Percentiles rank a stretch among this genome's conserved stretches.
Evolutionary conservation across 2,329 filamentous ascomycete species (phyloP).

Genomic region (Monosporascus sp.): DNA sequence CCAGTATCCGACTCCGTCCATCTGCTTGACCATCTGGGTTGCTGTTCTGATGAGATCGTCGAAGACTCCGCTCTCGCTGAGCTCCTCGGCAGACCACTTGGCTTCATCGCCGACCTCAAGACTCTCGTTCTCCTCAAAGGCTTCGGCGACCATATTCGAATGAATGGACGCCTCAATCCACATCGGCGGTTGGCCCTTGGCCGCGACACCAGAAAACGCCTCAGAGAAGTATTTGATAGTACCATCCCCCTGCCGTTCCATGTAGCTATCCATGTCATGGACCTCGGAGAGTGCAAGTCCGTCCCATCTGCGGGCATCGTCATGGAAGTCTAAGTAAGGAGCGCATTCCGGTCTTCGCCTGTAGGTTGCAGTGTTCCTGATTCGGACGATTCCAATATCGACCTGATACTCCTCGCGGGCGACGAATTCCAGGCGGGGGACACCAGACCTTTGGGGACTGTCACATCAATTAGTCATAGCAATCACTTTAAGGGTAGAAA

Average conservation of each 20-base stretch:
- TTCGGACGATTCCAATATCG: conserved; percentile 14
- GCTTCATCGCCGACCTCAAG: conserved; percentile 21
- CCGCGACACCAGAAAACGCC: background rate
- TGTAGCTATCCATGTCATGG: conserved; percentile 16
- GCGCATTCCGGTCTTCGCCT: background rate
- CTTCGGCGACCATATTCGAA: conserved; percentile 13
- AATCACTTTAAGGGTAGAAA: conserved; percentile 3
- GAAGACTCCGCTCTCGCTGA: conserved; percentile 15
- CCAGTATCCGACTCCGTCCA: conserved; percentile 25
- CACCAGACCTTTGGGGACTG: conserved; percentile 11
- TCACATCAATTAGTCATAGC: background rate
- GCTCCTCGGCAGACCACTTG: conserved; percentile 16
- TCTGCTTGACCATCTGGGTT: conserved; percentile 17
- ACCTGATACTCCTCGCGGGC: conserved; percentile 15
- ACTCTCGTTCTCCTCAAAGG: conserved; percentile 19
- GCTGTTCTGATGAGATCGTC: conserved; percentile 18
- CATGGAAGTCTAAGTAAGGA: background rate
- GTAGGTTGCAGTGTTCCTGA: conserved; percentile 19
- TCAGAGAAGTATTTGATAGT: conserved; percentile 4
- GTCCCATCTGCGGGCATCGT: background rate
- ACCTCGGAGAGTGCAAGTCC: conserved; percentile 23
- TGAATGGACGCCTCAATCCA: conserved; percentile 24
- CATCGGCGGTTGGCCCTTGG: conserved; percentile 6
- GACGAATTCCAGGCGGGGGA: conserved; percentile 17
- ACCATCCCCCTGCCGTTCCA: background rate